Conservation (phyloP, 306 rosid genomes). For the Begonia fuchsioides region DNA sequence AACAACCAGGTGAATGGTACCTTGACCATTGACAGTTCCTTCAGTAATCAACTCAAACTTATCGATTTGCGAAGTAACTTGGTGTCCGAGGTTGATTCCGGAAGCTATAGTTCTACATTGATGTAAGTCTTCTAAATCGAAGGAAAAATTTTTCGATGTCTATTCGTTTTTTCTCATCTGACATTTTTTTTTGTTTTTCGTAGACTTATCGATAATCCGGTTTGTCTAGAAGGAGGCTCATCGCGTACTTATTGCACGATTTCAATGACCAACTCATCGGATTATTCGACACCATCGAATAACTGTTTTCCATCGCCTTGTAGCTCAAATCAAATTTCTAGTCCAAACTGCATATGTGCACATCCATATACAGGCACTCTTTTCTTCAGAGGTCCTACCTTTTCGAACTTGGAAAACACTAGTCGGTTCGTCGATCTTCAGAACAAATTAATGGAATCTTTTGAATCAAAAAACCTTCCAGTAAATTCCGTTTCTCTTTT, state of each 20-base stretch:
- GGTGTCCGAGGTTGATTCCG: neutral
- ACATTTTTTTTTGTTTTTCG: neutral
- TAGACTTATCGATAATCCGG: constrained; percentile 43
- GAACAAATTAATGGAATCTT: constrained; percentile 4
- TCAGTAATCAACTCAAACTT: constrained; percentile 6
- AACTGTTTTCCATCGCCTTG: constrained; percentile 28
- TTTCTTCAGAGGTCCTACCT: constrained; percentile 37
- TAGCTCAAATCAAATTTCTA: constrained; percentile 15
- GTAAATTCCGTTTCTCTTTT: constrained; percentile 38
- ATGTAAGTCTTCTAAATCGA: constrained; percentile 14
- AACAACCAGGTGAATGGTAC: constrained; percentile 18
- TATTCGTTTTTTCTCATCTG: no score
- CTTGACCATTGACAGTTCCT: constrained; percentile 10
- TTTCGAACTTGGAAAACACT: constrained; percentile 28
- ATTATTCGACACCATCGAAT: constrained; percentile 10
- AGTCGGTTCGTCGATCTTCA: constrained; percentile 20
- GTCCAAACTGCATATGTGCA: constrained; percentile 61
- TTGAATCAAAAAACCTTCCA: constrained; percentile 5
- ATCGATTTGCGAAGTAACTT: constrained; percentile 13
- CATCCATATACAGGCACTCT: constrained; percentile 51
- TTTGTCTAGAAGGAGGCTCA: constrained; percentile 19
- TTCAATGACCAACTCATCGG: constrained; percentile 7
- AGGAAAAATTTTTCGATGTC: neutral
- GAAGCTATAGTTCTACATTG: constrained; percentile 2
- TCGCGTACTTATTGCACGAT: constrained; percentile 22